These are phyloP conservation scores for Alternaria sp. DNA, from an alignment of 2,329 filamentous ascomycete species.

Conservation along the genomic window DNA sequence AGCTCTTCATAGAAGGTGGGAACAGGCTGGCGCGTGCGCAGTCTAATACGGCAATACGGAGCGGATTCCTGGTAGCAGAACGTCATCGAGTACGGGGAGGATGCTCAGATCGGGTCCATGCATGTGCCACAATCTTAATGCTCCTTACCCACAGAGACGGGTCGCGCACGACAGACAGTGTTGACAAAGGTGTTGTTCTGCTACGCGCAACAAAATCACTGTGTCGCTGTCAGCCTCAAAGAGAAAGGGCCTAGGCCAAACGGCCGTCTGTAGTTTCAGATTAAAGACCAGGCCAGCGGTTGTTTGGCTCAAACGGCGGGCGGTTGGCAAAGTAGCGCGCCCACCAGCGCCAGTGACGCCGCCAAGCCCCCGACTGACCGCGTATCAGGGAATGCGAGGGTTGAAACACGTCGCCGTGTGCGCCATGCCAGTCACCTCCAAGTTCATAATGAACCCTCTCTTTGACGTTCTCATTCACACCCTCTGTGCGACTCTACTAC, in stretches of 20 bases:
- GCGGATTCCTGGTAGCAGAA: slow-evolving; percentile 4
- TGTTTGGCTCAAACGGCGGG: slow-evolving; percentile 15
- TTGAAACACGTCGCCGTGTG: slow-evolving; percentile 17
- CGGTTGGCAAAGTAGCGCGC: slow-evolving; percentile 5
- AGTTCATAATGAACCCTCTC: slow-evolving; percentile 10
- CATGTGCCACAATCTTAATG: slow-evolving; percentile 7
- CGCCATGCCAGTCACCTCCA: slow-evolving; percentile 7
- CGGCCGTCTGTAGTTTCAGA: neutral
- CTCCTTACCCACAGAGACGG: slow-evolving; percentile 7
- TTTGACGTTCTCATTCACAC: slow-evolving; percentile 3
- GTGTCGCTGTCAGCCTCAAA: neutral
- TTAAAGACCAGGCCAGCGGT: neutral
- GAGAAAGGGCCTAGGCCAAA: neutral
- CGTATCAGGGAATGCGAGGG: slow-evolving; percentile 19
- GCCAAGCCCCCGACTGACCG: slow-evolving; percentile 13
- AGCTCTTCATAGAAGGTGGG: neutral
- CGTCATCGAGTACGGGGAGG: slow-evolving; percentile 16
- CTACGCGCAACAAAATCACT: neutral
- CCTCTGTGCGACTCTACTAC: neutral
- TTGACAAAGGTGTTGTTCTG: neutral
- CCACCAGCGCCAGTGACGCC: slow-evolving; percentile 14
- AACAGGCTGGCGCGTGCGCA: neutral
- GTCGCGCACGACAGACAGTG: neutral
- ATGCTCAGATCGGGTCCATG: slow-evolving; percentile 13
- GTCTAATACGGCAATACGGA: slow-evolving; percentile 1